phyloP scores from a whole-genome alignment of 208 protist genomes.

The Herpetomonas muscarum region DNA sequence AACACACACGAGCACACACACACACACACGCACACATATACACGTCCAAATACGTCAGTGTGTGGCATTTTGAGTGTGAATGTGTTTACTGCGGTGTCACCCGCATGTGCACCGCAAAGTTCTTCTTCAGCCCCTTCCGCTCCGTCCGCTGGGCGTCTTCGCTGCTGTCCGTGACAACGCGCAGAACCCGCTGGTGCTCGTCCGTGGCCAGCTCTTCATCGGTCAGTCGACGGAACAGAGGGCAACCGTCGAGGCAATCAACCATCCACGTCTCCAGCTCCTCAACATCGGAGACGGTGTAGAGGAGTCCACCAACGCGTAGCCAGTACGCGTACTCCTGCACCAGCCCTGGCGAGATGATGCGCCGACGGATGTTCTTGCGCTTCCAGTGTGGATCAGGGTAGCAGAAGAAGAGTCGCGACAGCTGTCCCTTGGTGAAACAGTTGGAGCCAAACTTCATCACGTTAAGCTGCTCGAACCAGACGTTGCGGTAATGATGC shows the following conservation, averaged over 20 bases:
- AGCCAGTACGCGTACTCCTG: slow-evolving; percentile 97
- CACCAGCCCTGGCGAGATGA: slow-evolving; percentile 94
- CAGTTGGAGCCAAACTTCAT: slow-evolving; percentile 98
- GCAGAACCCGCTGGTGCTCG: slow-evolving; percentile 49
- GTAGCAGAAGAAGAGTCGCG: slow-evolving; percentile 97
- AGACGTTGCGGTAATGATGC: slow-evolving; percentile 93
- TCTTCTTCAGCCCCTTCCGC: slow-evolving; percentile 75
- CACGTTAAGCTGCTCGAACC: slow-evolving; percentile 94
- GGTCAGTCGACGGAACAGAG: slow-evolving; percentile 88
- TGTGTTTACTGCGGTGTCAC: too few species aligned
- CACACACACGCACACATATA: too few species aligned
- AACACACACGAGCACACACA: too few species aligned
- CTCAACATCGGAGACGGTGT: slow-evolving; percentile 96
- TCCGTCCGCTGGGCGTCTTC: slow-evolving; percentile 86
- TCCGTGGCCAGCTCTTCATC: slow-evolving; percentile 49
- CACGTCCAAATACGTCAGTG: too few species aligned
- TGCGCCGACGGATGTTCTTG: slow-evolving; percentile 95
- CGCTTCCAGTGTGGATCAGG: slow-evolving; percentile 99
- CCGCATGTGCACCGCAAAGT: slow-evolving; percentile 79
- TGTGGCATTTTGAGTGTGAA: too few species aligned
- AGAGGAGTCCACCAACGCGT: slow-evolving; percentile 90
- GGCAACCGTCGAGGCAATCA: slow-evolving; percentile 89
- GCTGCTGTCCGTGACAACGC: slow-evolving; percentile 58
- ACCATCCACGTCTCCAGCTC: slow-evolving; percentile 93
- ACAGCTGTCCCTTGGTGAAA: slow-evolving; percentile 95